These are phyloP conservation scores for Flaveria brownii DNA, from an alignment of 129 eudicot species.

Conservation along the genomic window DNA sequence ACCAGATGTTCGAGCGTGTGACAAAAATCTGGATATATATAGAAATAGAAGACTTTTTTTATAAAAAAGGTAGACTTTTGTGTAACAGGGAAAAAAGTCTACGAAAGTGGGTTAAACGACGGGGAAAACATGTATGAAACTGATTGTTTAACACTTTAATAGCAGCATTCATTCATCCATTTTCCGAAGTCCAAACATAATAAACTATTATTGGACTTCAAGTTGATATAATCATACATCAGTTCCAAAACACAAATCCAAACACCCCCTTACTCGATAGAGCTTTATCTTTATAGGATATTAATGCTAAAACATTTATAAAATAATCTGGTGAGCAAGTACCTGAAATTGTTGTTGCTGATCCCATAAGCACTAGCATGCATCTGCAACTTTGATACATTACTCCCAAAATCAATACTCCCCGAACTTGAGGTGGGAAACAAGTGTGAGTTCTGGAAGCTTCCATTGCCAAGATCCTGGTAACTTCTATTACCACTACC, in stretches of 20 bases:
- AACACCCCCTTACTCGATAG: not conserved
- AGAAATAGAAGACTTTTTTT: not conserved
- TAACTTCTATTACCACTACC: constrained; percentile 50
- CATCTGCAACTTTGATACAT: constrained; percentile 56
- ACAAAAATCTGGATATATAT: not conserved
- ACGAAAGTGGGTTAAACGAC: not conserved
- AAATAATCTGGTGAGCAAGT: constrained; percentile 1
- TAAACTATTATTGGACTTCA: not conserved
- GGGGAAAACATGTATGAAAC: not conserved
- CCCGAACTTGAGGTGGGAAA: constrained; percentile 47
- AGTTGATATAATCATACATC: not conserved
- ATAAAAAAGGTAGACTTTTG: not conserved
- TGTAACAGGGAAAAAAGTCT: no score
- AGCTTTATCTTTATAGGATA: not conserved
- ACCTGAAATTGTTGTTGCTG: constrained; percentile 63
- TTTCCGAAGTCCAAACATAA: not conserved
- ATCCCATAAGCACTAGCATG: constrained; percentile 57
- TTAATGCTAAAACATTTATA: not conserved
- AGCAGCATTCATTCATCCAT: not conserved
- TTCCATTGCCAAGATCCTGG: constrained; percentile 49
- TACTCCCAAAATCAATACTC: constrained; percentile 51
- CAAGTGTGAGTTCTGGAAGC: constrained; percentile 55
- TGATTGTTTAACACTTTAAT: not conserved
- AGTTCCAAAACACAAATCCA: constrained; percentile 5
- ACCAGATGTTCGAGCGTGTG: not conserved